These are phyloP conservation scores for Linum lewisii DNA, from an alignment of 345 rosid species.

Conservation along the genomic window DNA sequence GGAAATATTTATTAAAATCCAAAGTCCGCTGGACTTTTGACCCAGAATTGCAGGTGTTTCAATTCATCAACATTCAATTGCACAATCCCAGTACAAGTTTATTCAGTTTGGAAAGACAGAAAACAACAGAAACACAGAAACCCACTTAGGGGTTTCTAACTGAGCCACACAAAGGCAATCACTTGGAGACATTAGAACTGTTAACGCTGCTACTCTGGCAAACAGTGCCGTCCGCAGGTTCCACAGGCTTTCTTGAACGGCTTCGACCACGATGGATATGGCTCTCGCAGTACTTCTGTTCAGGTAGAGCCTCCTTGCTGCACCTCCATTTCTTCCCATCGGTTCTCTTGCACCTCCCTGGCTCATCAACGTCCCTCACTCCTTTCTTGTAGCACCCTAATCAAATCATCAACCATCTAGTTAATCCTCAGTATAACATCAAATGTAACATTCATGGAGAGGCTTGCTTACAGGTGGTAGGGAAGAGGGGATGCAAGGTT, in stretches of 20 bases:
- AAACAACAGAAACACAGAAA: too few relatives aligned
- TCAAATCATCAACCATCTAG: conserved; percentile 13
- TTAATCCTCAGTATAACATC: neutral
- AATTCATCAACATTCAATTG: too few relatives aligned
- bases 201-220: too few relatives aligned
- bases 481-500: conserved; percentile 24
- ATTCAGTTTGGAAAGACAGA: too few relatives aligned
- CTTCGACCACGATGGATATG: conserved; percentile 45
- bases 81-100: too few relatives aligned
- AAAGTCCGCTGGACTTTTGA: neutral
- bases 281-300: conserved; percentile 42
- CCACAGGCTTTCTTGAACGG: conserved; percentile 30
- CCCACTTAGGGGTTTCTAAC: too few relatives aligned
- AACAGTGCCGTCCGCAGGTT: too few relatives aligned
- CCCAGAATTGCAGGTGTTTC: neutral
- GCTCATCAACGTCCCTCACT: conserved; percentile 37
- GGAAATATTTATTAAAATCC: neutral
- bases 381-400: conserved; percentile 20
- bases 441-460: too few relatives aligned
- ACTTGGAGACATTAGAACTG: too few relatives aligned
- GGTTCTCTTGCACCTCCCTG: conserved; percentile 49
- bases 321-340: conserved; percentile 63
- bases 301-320: conserved; percentile 32
- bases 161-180: too few relatives aligned
- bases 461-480: conserved; percentile 21